Percentiles rank a stretch among this genome's conserved stretches.
Evolutionary conservation across 768 basidiomycete genomes (phyloP).

Genomic region (Naganishia kalamii): DNA sequence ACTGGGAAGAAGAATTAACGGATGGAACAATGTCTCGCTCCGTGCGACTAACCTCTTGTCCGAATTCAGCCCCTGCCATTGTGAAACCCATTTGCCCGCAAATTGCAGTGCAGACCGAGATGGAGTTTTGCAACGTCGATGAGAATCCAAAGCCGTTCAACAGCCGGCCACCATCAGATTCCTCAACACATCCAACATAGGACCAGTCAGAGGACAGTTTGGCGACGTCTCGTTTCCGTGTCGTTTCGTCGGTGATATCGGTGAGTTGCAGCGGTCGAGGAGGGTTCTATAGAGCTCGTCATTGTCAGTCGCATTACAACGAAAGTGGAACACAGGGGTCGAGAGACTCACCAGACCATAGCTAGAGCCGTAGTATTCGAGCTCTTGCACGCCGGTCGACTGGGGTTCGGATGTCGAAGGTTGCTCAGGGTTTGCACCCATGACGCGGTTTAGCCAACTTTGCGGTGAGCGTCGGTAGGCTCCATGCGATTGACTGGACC

Average conservation of each 20-base stretch:
- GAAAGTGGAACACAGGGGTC: no score
- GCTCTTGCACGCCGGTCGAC: no score
- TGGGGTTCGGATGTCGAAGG: no score
- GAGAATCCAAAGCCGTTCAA: conserved; percentile 39
- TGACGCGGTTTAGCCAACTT: no score
- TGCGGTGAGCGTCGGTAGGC: not conserved
- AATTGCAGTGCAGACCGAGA: conserved; percentile 34
- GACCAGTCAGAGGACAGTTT: conserved; percentile 40
- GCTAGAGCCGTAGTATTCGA: conserved; percentile 31
- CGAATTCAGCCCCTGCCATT: conserved; percentile 38
- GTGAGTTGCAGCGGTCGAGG: conserved; percentile 30
- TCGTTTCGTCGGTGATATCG: not conserved
- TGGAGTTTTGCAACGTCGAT: conserved; percentile 22
- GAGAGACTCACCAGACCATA: conserved; percentile 43
- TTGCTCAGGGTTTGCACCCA: no score
- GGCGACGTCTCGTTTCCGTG: conserved; percentile 31
- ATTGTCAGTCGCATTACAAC: not conserved
- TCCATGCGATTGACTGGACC: no score
- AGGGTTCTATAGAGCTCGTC: conserved; percentile 26
- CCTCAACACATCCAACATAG: conserved; percentile 40
- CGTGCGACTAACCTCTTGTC: conserved; percentile 35
- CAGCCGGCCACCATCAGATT: conserved; percentile 38
- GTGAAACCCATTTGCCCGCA: conserved; percentile 38
- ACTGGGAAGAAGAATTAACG: conserved; percentile 25
- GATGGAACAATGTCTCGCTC: not conserved